Percentiles rank a stretch among this genome's conserved stretches.
These are phyloP conservation scores for Chlamydomonas incerta DNA, from an alignment of 139 green algal genomes.

Conservation along the genomic window DNA sequence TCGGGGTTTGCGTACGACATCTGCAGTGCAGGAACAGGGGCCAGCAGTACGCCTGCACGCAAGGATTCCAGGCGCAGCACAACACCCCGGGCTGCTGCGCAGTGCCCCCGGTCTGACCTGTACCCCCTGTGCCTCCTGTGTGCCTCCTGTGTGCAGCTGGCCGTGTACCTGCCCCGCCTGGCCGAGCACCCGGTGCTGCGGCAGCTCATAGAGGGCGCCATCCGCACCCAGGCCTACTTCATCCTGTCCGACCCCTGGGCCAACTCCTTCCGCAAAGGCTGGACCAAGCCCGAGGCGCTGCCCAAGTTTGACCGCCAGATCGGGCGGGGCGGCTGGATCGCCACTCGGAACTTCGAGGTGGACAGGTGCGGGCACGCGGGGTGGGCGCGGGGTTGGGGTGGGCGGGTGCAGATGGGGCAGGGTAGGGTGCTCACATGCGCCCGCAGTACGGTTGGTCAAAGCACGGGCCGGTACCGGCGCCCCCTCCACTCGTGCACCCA, in stretches of 20 bases:
- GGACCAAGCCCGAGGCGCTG: slow-evolving; percentile 19
- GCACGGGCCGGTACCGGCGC: no score
- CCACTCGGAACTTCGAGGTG: slow-evolving; percentile 77
- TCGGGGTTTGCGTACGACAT: no score
- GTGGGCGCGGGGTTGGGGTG: no score
- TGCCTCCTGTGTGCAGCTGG: no score
- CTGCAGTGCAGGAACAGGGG: no score
- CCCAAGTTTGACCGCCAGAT: slow-evolving; percentile 54
- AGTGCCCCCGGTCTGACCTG: slow-evolving; percentile 58
- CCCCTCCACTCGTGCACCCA: no score
- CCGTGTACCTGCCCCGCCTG: slow-evolving; percentile 65
- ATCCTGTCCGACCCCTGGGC: slow-evolving; percentile 76
- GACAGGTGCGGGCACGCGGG: slow-evolving; percentile 66
- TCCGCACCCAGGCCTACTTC: slow-evolving; percentile 61
- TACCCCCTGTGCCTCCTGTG: slow-evolving; percentile 69
- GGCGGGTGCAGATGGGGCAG: no score
- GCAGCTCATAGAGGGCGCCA: slow-evolving; percentile 9
- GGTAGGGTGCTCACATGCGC: no score
- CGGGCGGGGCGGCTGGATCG: slow-evolving; percentile 68
- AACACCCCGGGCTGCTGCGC: not conserved
- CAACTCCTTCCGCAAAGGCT: slow-evolving; percentile 66
- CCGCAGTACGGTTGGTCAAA: no score
- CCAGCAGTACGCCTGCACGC: no score
- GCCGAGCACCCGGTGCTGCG: slow-evolving; percentile 51
- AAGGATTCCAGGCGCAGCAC: no score